Conservation (phyloP, 2,329 filamentous ascomycete genomes). For the Simplicillium sp. region DNA sequence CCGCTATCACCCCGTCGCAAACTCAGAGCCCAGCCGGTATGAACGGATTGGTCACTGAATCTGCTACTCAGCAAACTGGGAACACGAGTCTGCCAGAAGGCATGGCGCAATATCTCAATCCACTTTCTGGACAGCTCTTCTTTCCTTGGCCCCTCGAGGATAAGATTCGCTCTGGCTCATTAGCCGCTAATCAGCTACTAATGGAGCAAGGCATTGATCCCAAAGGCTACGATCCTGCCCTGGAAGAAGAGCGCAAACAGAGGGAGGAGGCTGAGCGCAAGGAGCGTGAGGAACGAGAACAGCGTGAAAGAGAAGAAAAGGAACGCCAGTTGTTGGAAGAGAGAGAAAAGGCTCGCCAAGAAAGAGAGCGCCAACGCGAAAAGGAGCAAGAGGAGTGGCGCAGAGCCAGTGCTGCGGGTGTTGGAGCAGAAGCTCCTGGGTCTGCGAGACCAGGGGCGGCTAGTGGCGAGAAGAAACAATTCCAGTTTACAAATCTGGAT, state of each 20-base stretch:
- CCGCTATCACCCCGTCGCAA: constrained; percentile 21
- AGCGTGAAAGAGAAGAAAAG: constrained; percentile 33
- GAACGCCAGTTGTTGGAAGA: constrained; percentile 31
- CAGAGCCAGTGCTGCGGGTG: constrained; percentile 23
- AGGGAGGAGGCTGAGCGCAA: constrained; percentile 40
- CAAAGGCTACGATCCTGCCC: constrained; percentile 46
- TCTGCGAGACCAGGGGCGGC: constrained; percentile 14
- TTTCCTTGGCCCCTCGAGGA: constrained; percentile 69
- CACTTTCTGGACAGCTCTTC: constrained; percentile 50
- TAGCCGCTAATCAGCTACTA: constrained; percentile 55
- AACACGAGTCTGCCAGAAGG: constrained; percentile 37
- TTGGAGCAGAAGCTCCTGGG: constrained; percentile 13
- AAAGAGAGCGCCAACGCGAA: constrained; percentile 32
- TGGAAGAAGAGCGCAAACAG: constrained; percentile 40
- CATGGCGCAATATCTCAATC: constrained; percentile 43
- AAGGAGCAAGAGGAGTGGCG: constrained; percentile 32
- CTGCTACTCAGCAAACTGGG: constrained; percentile 9
- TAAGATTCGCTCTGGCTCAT: constrained; percentile 57
- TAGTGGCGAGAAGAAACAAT: constrained; percentile 37
- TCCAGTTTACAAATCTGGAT: constrained; percentile 44
- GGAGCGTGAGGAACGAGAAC: constrained; percentile 35
- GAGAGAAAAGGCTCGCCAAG: constrained; percentile 26
- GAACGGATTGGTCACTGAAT: constrained; percentile 17
- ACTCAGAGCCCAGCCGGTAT: constrained; percentile 21
- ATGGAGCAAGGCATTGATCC: constrained; percentile 54